A percentile compares a stretch with the other conserved stretches of the same genome.
Conservation (phyloP, 2,329 filamentous ascomycete genomes). For the Talaromyces sp. region DNA sequence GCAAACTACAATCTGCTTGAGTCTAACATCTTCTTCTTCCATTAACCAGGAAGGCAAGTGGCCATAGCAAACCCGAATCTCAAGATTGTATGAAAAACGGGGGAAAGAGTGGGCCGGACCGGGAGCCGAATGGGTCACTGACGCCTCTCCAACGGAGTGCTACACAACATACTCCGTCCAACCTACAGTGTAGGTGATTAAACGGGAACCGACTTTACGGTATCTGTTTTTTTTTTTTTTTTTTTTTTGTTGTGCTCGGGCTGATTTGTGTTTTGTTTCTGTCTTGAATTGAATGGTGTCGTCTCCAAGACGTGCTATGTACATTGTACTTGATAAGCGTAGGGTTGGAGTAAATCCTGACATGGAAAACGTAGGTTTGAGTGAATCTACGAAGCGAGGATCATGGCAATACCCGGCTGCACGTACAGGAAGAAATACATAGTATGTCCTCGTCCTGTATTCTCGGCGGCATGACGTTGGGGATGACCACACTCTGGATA, state of each 20-base stretch:
- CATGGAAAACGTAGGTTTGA: not conserved
- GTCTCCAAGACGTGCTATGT: not conserved
- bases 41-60: not conserved
- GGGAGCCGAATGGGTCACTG: slow-evolving; percentile 4
- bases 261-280: not conserved
- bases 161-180: not conserved
- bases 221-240: not conserved
- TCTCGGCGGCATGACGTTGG: slow-evolving; percentile 3
- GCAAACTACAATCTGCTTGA: not conserved
- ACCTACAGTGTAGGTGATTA: not conserved
- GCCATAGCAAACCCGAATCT: not conserved
- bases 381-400: not conserved
- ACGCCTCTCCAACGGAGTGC: not conserved
- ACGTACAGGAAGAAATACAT: not conserved
- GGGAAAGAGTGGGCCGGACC: slow-evolving; percentile 2
- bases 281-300: not conserved
- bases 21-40: too few species aligned
- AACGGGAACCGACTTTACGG: not conserved
- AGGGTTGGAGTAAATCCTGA: not conserved
- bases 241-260: too few species aligned
- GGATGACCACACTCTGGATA: not conserved
- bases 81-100: not conserved
- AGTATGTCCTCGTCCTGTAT: not conserved
- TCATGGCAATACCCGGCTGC: not conserved
- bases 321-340: too few species aligned